These are phyloP conservation scores for Citrus trifoliata DNA, from an alignment of 345 rosid species.

Conservation along the genomic window DNA sequence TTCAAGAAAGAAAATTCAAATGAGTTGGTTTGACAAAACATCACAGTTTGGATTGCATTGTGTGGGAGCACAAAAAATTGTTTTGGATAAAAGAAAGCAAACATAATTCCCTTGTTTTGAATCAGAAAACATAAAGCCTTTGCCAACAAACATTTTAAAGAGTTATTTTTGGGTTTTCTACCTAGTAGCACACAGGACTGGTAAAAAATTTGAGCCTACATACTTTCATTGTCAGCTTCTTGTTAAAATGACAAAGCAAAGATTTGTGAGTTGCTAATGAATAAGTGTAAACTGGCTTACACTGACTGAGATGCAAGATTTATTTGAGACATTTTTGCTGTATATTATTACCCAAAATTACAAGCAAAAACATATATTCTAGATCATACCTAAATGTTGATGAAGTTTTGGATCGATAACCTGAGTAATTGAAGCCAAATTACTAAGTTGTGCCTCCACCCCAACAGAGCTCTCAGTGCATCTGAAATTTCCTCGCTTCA, in stretches of 20 bases:
- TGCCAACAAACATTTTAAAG: no score
- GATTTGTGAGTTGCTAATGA: background rate
- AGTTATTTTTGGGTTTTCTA: background rate
- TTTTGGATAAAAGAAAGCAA: background rate
- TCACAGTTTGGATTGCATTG: background rate
- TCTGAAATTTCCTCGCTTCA: slow-evolving; percentile 90
- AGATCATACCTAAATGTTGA: slow-evolving; percentile 79
- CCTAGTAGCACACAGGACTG: background rate
- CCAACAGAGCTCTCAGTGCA: slow-evolving; percentile 90
- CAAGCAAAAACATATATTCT: background rate
- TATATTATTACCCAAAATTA: background rate
- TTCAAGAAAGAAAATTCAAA: background rate
- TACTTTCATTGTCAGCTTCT: background rate
- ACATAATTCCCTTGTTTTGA: background rate
- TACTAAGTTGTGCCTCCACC: slow-evolving; percentile 86
- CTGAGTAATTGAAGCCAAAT: slow-evolving; percentile 85
- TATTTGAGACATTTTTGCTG: background rate
- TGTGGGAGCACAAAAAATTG: background rate
- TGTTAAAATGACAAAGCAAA: background rate
- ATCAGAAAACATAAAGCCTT: background rate
- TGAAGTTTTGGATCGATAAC: slow-evolving; percentile 95
- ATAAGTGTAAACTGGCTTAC: background rate
- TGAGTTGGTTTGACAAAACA: background rate
- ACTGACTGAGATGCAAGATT: slow-evolving; percentile 3
- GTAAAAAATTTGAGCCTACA: background rate